Base-by-base conservation (phyloP, 73 alveolate species). In the Paramecium sonneborni region DNA sequence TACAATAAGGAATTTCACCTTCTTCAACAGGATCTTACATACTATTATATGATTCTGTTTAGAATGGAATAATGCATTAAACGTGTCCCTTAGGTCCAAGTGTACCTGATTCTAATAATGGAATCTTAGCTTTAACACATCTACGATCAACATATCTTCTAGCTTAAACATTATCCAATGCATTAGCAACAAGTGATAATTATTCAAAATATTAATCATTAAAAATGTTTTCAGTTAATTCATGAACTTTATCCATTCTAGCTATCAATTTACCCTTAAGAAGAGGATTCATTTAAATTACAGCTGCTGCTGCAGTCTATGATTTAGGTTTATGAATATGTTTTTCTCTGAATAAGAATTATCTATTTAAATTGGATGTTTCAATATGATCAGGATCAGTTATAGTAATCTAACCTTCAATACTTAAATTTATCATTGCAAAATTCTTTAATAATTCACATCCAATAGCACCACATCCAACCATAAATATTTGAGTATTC, bases 31-130 rank as follows among this genome's bases (percentile, higher is more conserved):
- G 99, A 76, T 97, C 99, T 57, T 88, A 74, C 92, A 96, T 93
- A 57, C 98, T 95, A 9, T 96, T 94, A 84, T 97, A 97, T 23
- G 97, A 92, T 93, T 97, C 99, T 39, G 99, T 97, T 62, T 95
- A 94, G 92, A 91, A 95, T 11, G 99, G 99, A 34, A 97, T 92
- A 24, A 97, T 93, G 32, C 97, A 95, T 91, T 97, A 95, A 23
- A 97, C 99, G 85, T 97, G 99, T 0, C 99, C 99, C 67, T 97
- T 97, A 10, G 99, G 99, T n/a, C 99, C 99, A 30, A 97, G 95
- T 24, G 99, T 97, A 6, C 99, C 99, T 69, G 98, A 94, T 88
- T 97, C 99, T 46, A 97, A 85, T 41, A 97, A 85, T 20, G 99
- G 97, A 26, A 85, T 93, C 37, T 98, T 85, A 41, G 95, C 92